phyloP scores from a whole-genome alignment of 2,329 filamentous ascomycete species.

The Fusarium torreyae region DNA sequence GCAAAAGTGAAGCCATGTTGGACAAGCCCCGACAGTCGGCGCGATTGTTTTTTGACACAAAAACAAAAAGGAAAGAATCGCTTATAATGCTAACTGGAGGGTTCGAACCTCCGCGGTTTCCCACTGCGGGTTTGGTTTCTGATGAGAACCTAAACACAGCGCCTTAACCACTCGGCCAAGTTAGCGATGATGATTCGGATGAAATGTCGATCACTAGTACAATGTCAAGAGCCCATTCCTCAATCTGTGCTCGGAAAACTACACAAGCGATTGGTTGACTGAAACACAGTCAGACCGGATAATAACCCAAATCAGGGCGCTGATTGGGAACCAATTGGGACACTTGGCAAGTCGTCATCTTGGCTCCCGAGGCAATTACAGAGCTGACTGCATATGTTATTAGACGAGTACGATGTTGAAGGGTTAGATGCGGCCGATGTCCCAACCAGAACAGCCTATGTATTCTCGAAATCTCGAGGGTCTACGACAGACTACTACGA shows the following conservation, averaged over 20 bases:
- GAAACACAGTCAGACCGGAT: neutral
- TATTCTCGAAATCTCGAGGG: no score
- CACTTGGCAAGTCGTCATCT: neutral
- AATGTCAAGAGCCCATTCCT: fast-evolving
- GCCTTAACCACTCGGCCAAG: slow-evolving; percentile 48
- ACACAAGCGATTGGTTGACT: neutral
- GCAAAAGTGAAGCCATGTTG: neutral
- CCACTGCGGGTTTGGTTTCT: slow-evolving; percentile 47
- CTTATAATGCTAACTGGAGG: slow-evolving; percentile 43
- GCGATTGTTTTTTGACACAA: fast-evolving
- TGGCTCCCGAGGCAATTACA: neutral
- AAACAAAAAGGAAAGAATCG: slow-evolving; percentile 21
- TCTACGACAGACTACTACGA: no score
- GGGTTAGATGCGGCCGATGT: neutral
- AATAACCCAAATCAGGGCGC: neutral
- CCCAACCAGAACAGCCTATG: no score
- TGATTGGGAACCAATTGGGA: neutral
- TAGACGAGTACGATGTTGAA: neutral
- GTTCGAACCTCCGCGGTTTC: slow-evolving; percentile 48
- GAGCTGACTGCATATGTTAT: neutral
- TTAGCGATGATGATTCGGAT: slow-evolving; percentile 41
- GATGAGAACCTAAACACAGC: slow-evolving; percentile 46
- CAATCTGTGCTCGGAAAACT: neutral
- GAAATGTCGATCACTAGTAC: neutral
- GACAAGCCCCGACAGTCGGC: no score